Base-by-base conservation (phyloP, 2,329 filamentous ascomycete genomes). In the Thelonectria discophora region DNA sequence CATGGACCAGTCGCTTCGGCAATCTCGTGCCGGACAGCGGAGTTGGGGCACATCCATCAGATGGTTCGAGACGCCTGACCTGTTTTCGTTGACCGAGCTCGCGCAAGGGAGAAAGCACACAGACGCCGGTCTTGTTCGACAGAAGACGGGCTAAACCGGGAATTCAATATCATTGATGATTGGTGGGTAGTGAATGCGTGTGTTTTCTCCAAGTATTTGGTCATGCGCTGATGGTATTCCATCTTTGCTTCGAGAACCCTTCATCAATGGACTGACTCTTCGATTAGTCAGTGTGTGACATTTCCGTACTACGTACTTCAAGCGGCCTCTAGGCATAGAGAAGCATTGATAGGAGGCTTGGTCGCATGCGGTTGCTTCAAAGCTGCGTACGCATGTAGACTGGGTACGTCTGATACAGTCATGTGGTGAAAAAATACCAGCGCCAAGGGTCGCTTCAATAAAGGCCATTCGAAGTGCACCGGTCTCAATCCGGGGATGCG, bases 51-150 rank as follows among this genome's bases (percentile, higher is more conserved):
- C 52, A 42, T 27, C 43, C 39, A 51, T 47, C 43, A 24, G 46
- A 55, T 55, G 34, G 58, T 55, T 53, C 39, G 40, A 61, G 53
- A 37, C 58, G 58, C 58, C 58, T 61, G 48, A 56, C 53, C 58
- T 37, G 20, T 56, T 61, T 55, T 47, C 45, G 53, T 49, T 61
- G 45, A 57, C 58, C 58, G 58, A 57, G 57, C 42, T 42, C 17
- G 17, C 46, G 53, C 17, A 18, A 13, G 27, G 20, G 32, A 55
- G 30, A 24, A 20, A n/a, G n/a, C 24, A 43, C 49, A 53, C 20
- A 27, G 30, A 40, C 13, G 24, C 34, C 20, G 12, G 40, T 24
- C 7, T 34, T 34, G 18, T 32, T 5, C 30, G 18, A 12, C 18
- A 24, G 13, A 27, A 8, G 18, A 15, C 18, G 17, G 17, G 32